These are phyloP conservation scores for Penicillium ochrochloron DNA, from an alignment of 495 filamentous ascomycete species.

Conservation along the genomic window DNA sequence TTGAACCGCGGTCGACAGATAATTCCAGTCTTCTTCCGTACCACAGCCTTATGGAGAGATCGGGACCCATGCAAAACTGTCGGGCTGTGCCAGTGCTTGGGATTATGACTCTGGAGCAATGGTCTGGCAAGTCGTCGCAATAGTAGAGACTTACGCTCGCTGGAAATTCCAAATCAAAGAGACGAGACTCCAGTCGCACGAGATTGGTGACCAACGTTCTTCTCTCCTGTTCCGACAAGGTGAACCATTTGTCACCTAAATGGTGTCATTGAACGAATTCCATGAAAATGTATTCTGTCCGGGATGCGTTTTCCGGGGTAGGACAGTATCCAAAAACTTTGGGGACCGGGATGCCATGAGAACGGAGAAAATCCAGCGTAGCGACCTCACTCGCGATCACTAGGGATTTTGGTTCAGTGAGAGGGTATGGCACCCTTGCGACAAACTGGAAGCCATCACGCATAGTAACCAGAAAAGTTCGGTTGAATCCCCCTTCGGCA, in stretches of 20 bases:
- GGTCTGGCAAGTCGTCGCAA: slow-evolving; percentile 7
- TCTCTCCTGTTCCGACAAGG: slow-evolving; percentile 16
- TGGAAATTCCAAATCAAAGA: slow-evolving; percentile 21
- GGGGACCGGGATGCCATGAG: slow-evolving; percentile 34
- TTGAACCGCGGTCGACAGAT: slow-evolving; percentile 25
- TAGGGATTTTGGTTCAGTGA: slow-evolving; percentile 12
- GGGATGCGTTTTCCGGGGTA: slow-evolving; percentile 24
- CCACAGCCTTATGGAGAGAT: slow-evolving; percentile 27
- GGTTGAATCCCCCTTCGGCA: slow-evolving; percentile 41
- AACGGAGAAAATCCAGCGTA: slow-evolving; percentile 37
- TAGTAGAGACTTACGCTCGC: slow-evolving; percentile 29
- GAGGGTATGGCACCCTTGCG: slow-evolving; percentile 23
- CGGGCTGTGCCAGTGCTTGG: background rate
- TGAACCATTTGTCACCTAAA: slow-evolving; percentile 27
- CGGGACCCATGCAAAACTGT: slow-evolving; percentile 29
- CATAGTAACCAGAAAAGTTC: slow-evolving; percentile 31
- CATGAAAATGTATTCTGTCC: slow-evolving; percentile 35
- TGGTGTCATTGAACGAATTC: slow-evolving; percentile 19
- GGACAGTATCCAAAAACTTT: slow-evolving; percentile 26
- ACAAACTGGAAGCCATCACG: slow-evolving; percentile 30
- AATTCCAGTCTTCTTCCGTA: slow-evolving; percentile 22
- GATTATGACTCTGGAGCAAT: slow-evolving; percentile 2
- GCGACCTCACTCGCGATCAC: slow-evolving; percentile 41
- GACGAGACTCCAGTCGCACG: slow-evolving; percentile 22
- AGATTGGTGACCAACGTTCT: slow-evolving; percentile 12